These are phyloP conservation scores for Sphaerobolus stellatus DNA, from an alignment of 1,284 basidiomycete genomes.

Conservation along the genomic window DNA sequence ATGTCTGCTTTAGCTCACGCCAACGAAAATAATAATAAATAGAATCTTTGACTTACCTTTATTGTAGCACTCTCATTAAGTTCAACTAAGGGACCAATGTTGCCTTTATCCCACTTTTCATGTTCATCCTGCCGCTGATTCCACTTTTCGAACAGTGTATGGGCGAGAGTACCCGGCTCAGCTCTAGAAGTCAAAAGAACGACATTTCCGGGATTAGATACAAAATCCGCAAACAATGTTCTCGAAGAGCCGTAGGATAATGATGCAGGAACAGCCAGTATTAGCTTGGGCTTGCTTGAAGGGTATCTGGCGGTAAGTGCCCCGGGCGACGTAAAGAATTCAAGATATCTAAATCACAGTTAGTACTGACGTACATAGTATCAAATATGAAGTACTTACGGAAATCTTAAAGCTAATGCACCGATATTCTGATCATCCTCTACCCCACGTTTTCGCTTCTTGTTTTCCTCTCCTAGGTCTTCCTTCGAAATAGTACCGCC, in stretches of 20 bases:
- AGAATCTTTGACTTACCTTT: slow-evolving; percentile 53
- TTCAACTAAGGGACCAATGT: slow-evolving; percentile 81
- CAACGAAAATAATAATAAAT: background rate
- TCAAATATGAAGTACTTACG: slow-evolving; percentile 41
- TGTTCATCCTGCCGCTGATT: slow-evolving; percentile 73
- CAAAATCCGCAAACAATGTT: slow-evolving; percentile 82
- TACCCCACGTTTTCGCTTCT: slow-evolving; percentile 59
- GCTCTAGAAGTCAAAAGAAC: slow-evolving; percentile 78
- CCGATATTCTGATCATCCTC: slow-evolving; percentile 74
- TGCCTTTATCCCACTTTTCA: slow-evolving; percentile 84
- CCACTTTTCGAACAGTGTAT: slow-evolving; percentile 85
- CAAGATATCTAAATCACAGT: slow-evolving; percentile 63
- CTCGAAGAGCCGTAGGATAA: slow-evolving; percentile 93
- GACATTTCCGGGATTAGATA: slow-evolving; percentile 77
- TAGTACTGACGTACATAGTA: slow-evolving; percentile 7
- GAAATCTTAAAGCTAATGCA: slow-evolving; percentile 73
- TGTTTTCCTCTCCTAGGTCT: slow-evolving; percentile 76
- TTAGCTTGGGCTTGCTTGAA: slow-evolving; percentile 85
- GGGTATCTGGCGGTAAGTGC: slow-evolving; percentile 82
- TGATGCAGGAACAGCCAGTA: slow-evolving; percentile 89
- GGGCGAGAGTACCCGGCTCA: slow-evolving; percentile 78
- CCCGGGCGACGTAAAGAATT: slow-evolving; percentile 84
- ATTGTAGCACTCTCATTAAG: slow-evolving; percentile 69
- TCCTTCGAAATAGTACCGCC: slow-evolving; percentile 91
- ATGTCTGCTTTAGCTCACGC: background rate